These are phyloP conservation scores for Magnusiomyces ingens DNA, from an alignment of 1,139 yeast species.

Conservation along the genomic window DNA sequence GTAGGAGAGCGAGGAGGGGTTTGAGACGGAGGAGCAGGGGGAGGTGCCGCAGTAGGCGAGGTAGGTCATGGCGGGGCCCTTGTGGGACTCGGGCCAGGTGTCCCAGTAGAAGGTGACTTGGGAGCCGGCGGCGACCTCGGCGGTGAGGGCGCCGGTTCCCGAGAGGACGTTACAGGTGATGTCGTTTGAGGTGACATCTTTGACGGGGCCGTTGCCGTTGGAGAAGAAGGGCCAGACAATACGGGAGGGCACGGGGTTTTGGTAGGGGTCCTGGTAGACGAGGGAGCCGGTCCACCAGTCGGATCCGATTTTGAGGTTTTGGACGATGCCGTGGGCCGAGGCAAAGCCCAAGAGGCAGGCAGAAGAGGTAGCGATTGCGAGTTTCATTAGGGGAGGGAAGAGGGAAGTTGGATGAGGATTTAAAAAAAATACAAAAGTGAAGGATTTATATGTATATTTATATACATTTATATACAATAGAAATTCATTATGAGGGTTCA, in stretches of 20 bases:
- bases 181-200: conserved; percentile 11
- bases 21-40: conserved; percentile 6
- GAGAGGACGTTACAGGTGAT: conserved; percentile 11
- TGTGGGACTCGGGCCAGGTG: conserved; percentile 14
- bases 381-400: not conserved
- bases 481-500: too few species aligned
- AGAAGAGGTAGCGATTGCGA: not conserved
- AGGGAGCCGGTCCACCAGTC: conserved; percentile 10
- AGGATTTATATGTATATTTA: too few species aligned
- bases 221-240: conserved; percentile 13
- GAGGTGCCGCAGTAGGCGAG: conserved; percentile 12
- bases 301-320: conserved; percentile 10
- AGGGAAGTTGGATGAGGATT: not conserved
- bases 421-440: not conserved
- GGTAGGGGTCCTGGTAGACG: conserved; percentile 11
- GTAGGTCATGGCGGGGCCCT: conserved; percentile 16
- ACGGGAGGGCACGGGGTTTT: conserved; percentile 5
- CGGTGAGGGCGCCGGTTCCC: conserved; percentile 3
- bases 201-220: conserved; percentile 13
- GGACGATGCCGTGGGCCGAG: conserved; percentile 14
- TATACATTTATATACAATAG: too few species aligned
- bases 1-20: conserved; percentile 11
- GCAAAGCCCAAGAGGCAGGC: not conserved
- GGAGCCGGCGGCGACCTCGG: conserved; percentile 13
- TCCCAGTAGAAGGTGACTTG: conserved; percentile 14